A percentile compares a stretch with the other conserved stretches of the same genome.
Evolutionary conservation across 441 rosid species (phyloP).

Genomic region (Eutrema salsugineum): DNA sequence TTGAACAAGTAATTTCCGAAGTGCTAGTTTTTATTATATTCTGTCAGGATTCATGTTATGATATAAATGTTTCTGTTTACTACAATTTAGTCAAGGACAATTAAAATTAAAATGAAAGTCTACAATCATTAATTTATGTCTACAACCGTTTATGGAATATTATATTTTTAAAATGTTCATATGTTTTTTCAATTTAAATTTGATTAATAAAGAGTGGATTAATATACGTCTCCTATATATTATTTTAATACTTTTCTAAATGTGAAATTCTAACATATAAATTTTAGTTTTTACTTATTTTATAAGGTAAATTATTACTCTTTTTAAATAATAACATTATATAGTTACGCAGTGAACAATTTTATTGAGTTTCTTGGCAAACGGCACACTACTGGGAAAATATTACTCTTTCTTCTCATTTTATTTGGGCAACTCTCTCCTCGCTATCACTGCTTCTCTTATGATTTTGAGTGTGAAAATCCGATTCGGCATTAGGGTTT

Average conservation of each 20-base stretch:
- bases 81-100: neutral
- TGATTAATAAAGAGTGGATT: neutral
- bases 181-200: neutral
- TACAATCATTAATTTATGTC: neutral
- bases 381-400: neutral
- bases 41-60: neutral
- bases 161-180: neutral
- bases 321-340: neutral
- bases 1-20: neutral
- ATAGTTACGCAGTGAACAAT: neutral
- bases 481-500: constrained; percentile 8
- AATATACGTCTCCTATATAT: neutral
- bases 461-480: neutral
- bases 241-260: neutral
- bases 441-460: constrained; percentile 1
- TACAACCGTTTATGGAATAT: neutral
- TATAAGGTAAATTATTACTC: neutral
- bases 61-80: neutral
- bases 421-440: neutral
- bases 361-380: constrained; percentile 12
- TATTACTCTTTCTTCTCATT: neutral
- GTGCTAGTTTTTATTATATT: neutral
- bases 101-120: neutral
- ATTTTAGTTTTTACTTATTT: neutral
- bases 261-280: neutral